Evolutionary conservation across 352 stramenopile species (phyloP), one percentile per base, ranked within the genome.

Genomic region (Phytopythium boreale): DNA sequence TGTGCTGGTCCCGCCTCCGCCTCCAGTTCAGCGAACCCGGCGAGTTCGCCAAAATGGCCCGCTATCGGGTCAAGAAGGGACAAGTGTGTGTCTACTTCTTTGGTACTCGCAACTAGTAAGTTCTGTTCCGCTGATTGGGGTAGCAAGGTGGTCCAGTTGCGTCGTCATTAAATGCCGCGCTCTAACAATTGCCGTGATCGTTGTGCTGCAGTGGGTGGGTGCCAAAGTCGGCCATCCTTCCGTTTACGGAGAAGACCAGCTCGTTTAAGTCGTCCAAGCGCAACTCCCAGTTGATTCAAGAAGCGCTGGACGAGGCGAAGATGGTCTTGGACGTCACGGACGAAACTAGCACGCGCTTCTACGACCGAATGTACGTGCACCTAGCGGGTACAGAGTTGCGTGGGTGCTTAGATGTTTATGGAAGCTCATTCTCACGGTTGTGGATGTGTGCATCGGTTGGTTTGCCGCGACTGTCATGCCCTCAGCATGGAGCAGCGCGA

Each of bases 1-100:
- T 46, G 39, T 20, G 22, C 22, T 31, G 20, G 43, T 5, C 7
- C 20, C 20, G 44, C 46, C 31, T 34, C 20, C 50, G 20, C 47
- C 31, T 77, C 39, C 51, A 95, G 87, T 90, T 89, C 66, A 90
- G 83, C 62, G 87, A 95, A 39, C 82, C 84, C 9, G 87, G 86
- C 4, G 87, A 95, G 61, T 95, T 88, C 59, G 79, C 77, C 53
- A 92, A 93, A 56, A 92, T 93, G 83, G 76, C 77, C 31, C 74
- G 79, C 26, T 79, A 93, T 74, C 83, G 87, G 24, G 72, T 69
- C 26, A 93, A 92, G 64, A 89, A 89, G 56, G 82, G 80, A 11
- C 82, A 91, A 64, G 70, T 83, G 2, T 95, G 87, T 34, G 87
- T 95, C 34, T 95, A 93, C 56, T 95, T 95, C 66, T 95, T 93